Base-by-base conservation (phyloP, 2,329 filamentous ascomycete genomes). In the Achaetomium macrosporum region DNA sequence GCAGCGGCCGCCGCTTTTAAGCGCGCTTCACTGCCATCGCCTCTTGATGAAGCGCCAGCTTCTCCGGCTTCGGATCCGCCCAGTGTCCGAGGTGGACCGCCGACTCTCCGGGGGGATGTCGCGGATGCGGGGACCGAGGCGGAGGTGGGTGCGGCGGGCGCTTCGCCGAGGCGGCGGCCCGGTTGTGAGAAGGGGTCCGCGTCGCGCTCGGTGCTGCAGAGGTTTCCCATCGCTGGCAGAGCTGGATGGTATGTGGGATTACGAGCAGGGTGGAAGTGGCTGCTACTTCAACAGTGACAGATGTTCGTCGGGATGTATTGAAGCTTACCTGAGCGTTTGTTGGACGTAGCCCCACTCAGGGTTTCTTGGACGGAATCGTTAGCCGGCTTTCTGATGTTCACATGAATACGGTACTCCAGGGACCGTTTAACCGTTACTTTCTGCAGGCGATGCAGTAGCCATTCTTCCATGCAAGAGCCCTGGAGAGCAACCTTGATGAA, bases 1-100 rank as follows among this genome's bases (percentile, higher is more conserved):
- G 91, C 91, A 48, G 90, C 91, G 59, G 82, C 80, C 0, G 89
- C 90, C 4, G 91, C 91, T 55, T 83, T 87, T 51, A 75, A 77
- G 54, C 85, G 78, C 33, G 89, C 85, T 66, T 91, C 84, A 17
- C 74, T 73, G 2, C 69, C 64, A 48, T 63, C 64, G 31, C 60
- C 55, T 61, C 4, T 59, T 56, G 13, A 65, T 65, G n/a, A 66
- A 64, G 41, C 19, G n/a, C 16, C 47, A 29, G 10, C 16, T 13
- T 19, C 17, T n/a, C 8, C 36, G 16, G 30, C 31, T 9, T 16
- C 42, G 29, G 25, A 20, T 6, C 78, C 78, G 17, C 87, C 88
- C 40, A 93, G 70, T 2, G 84, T 86, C 57, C 87, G 77, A 9
- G 75, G 79, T 54, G 74, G 80, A 0, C 76, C 81, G 63, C 76